Conservation (phyloP, 768 basidiomycete genomes). For the Lentinula detonsa region DNA sequence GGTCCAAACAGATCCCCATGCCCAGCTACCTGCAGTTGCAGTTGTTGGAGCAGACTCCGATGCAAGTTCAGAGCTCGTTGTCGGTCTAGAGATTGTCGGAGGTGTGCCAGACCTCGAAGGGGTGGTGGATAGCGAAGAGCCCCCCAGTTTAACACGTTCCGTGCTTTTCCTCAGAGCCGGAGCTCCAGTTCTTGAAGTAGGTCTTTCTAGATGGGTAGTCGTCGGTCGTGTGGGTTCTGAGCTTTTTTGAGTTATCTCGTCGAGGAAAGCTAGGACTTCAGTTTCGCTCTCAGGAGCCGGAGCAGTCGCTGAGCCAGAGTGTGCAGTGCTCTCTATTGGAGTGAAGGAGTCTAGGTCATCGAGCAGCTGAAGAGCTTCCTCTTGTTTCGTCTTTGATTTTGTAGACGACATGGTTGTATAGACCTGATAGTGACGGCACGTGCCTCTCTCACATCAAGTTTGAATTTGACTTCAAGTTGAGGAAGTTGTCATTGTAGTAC, state of each 20-base stretch:
- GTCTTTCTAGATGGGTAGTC: conserved; percentile 47
- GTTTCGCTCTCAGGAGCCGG: conserved; percentile 55
- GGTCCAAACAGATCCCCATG: conserved; percentile 88
- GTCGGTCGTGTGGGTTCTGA: conserved; percentile 66
- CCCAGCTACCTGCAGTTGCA: conserved; percentile 47
- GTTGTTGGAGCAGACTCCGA: conserved; percentile 10
- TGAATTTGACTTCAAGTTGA: not conserved
- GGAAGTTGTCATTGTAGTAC: not conserved
- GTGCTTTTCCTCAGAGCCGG: conserved; percentile 71
- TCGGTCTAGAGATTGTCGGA: conserved; percentile 15
- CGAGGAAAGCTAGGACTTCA: conserved; percentile 87
- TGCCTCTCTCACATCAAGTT: not conserved
- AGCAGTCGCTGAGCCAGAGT: conserved; percentile 21
- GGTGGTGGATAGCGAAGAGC: conserved; percentile 25
- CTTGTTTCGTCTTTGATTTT: conserved; percentile 69
- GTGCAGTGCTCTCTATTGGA: conserved; percentile 22
- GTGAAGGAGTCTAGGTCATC: conserved; percentile 89
- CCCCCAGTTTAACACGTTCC: conserved; percentile 67
- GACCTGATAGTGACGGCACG: not conserved
- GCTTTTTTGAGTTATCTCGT: conserved; percentile 92
- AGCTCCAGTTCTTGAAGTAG: conserved; percentile 60
- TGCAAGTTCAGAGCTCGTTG: conserved; percentile 12
- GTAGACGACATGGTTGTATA: conserved; percentile 12
- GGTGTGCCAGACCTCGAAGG: conserved; percentile 18
- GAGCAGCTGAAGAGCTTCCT: conserved; percentile 89